Percentiles rank a stretch among this genome's conserved stretches.
These are phyloP conservation scores for Botrytis fabae DNA, from an alignment of 2,329 filamentous ascomycete genomes.

Conservation along the genomic window DNA sequence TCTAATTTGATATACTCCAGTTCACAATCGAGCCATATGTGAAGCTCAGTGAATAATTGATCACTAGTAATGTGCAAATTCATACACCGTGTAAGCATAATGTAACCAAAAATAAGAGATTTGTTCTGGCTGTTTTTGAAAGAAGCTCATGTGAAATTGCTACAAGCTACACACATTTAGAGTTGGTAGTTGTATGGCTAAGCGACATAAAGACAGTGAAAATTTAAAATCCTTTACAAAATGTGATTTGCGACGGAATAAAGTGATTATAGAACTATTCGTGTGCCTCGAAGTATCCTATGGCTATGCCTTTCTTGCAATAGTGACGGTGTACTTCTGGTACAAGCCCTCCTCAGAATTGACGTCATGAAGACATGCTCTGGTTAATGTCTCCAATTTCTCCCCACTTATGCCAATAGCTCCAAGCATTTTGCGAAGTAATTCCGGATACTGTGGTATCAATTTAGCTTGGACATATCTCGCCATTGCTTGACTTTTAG, in stretches of 20 bases:
- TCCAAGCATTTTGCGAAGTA: slow-evolving; percentile 15
- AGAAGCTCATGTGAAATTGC: not conserved
- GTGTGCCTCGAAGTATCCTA: not conserved
- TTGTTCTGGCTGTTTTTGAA: not conserved
- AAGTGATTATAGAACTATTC: not conserved
- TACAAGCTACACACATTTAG: not conserved
- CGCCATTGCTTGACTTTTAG: slow-evolving; percentile 16
- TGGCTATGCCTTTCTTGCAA: slow-evolving; percentile 14
- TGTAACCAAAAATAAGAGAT: not conserved
- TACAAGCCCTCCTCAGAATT: slow-evolving; percentile 17
- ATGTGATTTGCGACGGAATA: not conserved
- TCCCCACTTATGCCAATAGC: slow-evolving; percentile 3
- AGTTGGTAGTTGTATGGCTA: not conserved
- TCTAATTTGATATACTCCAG: not conserved
- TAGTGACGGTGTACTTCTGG: slow-evolving; percentile 20
- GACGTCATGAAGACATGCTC: slow-evolving; percentile 16
- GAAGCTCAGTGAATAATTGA: not conserved
- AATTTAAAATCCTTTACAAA: not conserved
- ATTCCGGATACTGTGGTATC: slow-evolving; percentile 19
- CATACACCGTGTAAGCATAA: not conserved
- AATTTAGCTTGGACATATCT: slow-evolving; percentile 21
- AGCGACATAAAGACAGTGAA: not conserved
- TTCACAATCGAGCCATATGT: not conserved
- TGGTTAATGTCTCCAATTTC: slow-evolving; percentile 15
- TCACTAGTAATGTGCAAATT: not conserved